phyloP scores from a whole-genome alignment of 768 basidiomycete genomes.

The Boletus pseudo-olivaceus region DNA sequence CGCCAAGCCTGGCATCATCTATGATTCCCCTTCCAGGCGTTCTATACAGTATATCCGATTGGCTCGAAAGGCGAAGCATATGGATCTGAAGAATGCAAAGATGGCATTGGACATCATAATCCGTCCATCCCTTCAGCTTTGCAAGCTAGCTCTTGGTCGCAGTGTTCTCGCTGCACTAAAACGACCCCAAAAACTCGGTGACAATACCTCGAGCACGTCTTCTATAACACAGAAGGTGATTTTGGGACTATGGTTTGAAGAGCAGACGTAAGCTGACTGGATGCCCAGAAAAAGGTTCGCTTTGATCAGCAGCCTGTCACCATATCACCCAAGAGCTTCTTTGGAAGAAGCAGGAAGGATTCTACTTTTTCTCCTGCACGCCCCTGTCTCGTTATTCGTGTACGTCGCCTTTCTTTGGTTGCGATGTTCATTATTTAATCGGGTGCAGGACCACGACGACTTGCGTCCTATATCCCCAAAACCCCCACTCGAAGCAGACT shows the following conservation, averaged over 20 bases:
- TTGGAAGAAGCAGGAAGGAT: slow-evolving; percentile 13
- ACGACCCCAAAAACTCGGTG: slow-evolving; percentile 7
- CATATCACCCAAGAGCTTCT: slow-evolving; percentile 18
- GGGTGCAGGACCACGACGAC: slow-evolving; percentile 14
- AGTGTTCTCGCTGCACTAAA: slow-evolving; percentile 1
- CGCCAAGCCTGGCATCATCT: neutral
- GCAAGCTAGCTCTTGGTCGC: slow-evolving; percentile 14
- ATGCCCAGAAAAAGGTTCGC: slow-evolving; percentile 22
- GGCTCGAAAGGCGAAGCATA: slow-evolving; percentile 9
- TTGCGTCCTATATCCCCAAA: neutral
- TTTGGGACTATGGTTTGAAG: neutral
- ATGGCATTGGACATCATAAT: slow-evolving; percentile 19
- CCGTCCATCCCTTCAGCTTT: slow-evolving; percentile 22
- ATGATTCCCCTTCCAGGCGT: slow-evolving; percentile 8
- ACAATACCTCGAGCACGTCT: slow-evolving; percentile 5
- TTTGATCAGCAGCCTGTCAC: slow-evolving; percentile 26
- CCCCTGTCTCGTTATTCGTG: slow-evolving; percentile 28
- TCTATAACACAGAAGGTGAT: slow-evolving; percentile 18
- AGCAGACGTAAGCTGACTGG: neutral
- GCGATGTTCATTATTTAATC: neutral
- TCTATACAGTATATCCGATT: slow-evolving; percentile 9
- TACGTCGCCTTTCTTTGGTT: slow-evolving; percentile 5
- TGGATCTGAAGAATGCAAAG: slow-evolving; percentile 18
- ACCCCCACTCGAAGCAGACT: slow-evolving; percentile 10
- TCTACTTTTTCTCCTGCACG: slow-evolving; percentile 18